Evolutionary conservation across 805 yeast species (phyloP).

Genomic region (Ascoidea rubescens): DNA sequence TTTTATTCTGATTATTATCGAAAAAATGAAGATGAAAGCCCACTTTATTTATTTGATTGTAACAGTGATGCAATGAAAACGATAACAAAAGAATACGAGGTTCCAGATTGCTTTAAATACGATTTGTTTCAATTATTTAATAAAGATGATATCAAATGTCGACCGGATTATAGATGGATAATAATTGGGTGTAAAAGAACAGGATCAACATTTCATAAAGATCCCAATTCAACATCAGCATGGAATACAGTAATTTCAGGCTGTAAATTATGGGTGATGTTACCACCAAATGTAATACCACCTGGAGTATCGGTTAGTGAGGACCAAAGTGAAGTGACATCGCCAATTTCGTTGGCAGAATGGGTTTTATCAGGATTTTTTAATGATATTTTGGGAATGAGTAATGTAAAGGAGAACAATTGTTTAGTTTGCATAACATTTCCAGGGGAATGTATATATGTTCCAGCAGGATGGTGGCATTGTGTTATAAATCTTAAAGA

Average conservation of each 20-base stretch:
- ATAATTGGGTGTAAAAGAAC: slow-evolving; percentile 72
- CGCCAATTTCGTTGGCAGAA: slow-evolving; percentile 87
- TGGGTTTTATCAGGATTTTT: slow-evolving; percentile 80
- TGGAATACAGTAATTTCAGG: slow-evolving; percentile 79
- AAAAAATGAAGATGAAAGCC: slow-evolving; percentile 64
- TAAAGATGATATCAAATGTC: slow-evolving; percentile 23
- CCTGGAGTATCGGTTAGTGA: slow-evolving; percentile 76
- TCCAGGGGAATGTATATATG: slow-evolving; percentile 77
- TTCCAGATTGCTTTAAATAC: slow-evolving; percentile 38
- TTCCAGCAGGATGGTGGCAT: slow-evolving; percentile 98
- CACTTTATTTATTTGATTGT: slow-evolving; percentile 78
- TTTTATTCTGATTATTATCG: slow-evolving; percentile 48
- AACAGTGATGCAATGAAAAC: slow-evolving; percentile 50
- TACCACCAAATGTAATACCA: slow-evolving; percentile 63
- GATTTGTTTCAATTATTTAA: slow-evolving; percentile 51
- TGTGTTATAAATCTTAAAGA: slow-evolving; percentile 75
- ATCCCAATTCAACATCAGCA: slow-evolving; percentile 82
- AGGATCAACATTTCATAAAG: slow-evolving; percentile 88
- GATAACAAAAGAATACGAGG: slow-evolving; percentile 35
- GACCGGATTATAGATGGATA: slow-evolving; percentile 91
- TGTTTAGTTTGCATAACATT: slow-evolving; percentile 61
- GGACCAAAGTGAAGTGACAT: slow-evolving; percentile 77
- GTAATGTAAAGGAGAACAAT: slow-evolving; percentile 15
- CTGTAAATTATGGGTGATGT: slow-evolving; percentile 75
- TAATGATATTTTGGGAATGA: slow-evolving; percentile 44